Conservation (phyloP, 257 asterid genomes). For the Plantago elongata region DNA sequence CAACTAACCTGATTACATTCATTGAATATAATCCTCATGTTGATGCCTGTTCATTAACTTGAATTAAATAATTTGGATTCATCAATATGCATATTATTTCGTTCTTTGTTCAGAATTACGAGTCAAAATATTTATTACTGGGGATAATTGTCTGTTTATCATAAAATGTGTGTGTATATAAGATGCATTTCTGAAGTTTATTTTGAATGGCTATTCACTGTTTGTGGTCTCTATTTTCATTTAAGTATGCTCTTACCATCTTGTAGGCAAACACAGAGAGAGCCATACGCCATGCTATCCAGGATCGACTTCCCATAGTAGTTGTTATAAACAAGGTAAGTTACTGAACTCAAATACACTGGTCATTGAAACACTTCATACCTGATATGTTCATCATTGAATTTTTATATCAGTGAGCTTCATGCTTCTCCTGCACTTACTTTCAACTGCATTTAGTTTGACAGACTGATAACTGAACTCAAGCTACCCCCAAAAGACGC, state of each 20-base stretch:
- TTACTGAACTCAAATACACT: not conserved
- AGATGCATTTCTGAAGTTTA: not conserved
- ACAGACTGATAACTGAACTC: not conserved
- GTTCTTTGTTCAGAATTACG: too few species aligned
- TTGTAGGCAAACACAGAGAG: conserved; percentile 83
- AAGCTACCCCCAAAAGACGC: not conserved
- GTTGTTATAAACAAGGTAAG: not conserved
- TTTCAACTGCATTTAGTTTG: not conserved
- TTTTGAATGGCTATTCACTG: not conserved
- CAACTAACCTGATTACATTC: too few species aligned
- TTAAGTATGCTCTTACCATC: not conserved
- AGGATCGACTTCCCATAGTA: conserved; percentile 67
- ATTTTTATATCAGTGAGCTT: not conserved
- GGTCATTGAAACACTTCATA: not conserved
- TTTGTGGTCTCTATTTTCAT: not conserved
- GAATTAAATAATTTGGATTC: too few species aligned
- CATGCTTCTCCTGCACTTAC: not conserved
- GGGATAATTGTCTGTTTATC: too few species aligned
- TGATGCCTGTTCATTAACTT: too few species aligned
- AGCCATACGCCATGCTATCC: conserved; percentile 88
- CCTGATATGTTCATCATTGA: not conserved
- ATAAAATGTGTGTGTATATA: too few species aligned
- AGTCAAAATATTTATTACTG: too few species aligned
- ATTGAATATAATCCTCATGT: too few species aligned
- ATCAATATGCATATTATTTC: too few species aligned